Evolutionary conservation across 176 grass and related monocot genomes (phyloP), one percentile per base, ranked within the genome.

Genomic region (Leersia perrieri): DNA sequence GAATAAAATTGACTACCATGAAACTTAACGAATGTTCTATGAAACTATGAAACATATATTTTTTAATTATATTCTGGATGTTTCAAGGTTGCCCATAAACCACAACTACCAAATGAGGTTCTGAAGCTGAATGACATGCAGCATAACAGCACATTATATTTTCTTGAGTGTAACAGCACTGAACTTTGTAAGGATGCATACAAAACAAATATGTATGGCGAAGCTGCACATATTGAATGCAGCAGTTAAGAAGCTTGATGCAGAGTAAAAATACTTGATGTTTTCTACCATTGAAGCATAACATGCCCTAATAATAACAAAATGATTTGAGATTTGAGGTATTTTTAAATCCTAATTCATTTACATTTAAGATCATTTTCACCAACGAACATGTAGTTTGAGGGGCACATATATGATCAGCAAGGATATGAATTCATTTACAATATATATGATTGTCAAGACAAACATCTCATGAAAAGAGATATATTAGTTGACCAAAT

Each of bases 351-450:
- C 15, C 5, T 47, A 63, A 47, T 70, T 13, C 23, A 42, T 61
- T 77, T 60, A 42, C 9, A 70, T 20, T 69, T 23, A 60, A 47
- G 5, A 78, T 71, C 12, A 45, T 18, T 45, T 60, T 72, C 26
- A 28, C 32, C 14, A 10, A 63, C 16, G 12, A 62, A 44, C 15
- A 33, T 9, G 49, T 15, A 22, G 29, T 30, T 78, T 39, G 39
- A 26, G 6, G n/a, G 8, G 33, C 45, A 5, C 11, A 70, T 42
- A 70, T 26, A 40, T 0, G 28, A 71, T 63, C 83, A 70, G 20
- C 39, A 71, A 77, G 36, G 42, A 38, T 36, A 70, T 70, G 20
- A 78, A 29, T 63, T 70, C 55, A 72, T 39, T 84, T 65, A 14
- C n/a, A 64, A 3, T 49, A 49, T 26, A 27, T 44, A 20, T 68